These are phyloP conservation scores for Aspergillus caelatus DNA, from an alignment of 2,329 filamentous ascomycete species.

Conservation along the genomic window DNA sequence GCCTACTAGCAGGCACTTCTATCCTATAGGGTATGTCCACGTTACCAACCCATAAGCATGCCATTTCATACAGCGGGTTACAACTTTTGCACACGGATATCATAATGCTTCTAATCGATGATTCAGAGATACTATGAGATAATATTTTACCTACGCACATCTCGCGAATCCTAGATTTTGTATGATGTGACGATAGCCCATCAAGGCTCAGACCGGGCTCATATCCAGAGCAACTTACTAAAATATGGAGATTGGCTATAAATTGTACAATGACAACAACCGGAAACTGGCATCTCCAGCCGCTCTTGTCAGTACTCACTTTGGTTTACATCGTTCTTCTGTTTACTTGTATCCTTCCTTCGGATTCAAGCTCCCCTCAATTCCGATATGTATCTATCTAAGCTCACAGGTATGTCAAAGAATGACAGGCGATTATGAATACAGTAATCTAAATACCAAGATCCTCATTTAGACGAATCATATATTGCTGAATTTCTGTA, in stretches of 20 bases:
- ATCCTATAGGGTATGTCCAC: neutral
- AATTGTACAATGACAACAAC: too few relatives aligned
- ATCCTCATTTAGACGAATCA: too few relatives aligned
- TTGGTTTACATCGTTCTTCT: neutral
- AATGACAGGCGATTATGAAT: too few relatives aligned
- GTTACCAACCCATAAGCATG: neutral
- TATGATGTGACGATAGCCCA: neutral
- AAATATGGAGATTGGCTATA: too few relatives aligned
- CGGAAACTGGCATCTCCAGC: neutral
- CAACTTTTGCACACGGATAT: neutral
- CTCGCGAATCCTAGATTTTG: neutral
- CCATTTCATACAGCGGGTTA: neutral
- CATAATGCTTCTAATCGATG: neutral
- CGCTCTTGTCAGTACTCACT: neutral
- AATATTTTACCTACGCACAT: neutral
- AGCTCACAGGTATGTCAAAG: too few relatives aligned
- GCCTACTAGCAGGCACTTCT: too few relatives aligned
- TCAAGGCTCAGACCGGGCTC: neutral
- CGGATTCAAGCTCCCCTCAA: too few relatives aligned
- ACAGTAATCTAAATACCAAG: too few relatives aligned
- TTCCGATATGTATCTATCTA: too few relatives aligned
- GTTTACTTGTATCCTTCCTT: neutral
- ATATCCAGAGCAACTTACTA: too few relatives aligned
- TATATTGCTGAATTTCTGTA: too few relatives aligned
- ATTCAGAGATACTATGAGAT: too few relatives aligned